These are phyloP conservation scores for Suillus brevipes DNA, from an alignment of 768 basidiomycete genomes.

Conservation along the genomic window DNA sequence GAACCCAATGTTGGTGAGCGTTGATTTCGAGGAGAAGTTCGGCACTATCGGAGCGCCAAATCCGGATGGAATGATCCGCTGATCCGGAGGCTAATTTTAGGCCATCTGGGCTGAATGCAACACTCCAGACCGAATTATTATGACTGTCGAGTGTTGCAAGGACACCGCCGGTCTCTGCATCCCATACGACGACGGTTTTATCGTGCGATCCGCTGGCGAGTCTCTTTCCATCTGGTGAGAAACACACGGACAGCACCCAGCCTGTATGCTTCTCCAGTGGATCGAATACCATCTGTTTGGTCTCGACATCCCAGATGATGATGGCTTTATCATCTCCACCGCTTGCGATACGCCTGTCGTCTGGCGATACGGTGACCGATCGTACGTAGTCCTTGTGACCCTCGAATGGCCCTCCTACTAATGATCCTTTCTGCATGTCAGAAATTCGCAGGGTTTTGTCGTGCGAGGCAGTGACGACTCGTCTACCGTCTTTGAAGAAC, in stretches of 20 bases:
- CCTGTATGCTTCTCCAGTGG: slow-evolving; percentile 19
- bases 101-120: slow-evolving; percentile 18
- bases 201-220: slow-evolving; percentile 13
- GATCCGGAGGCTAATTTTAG: slow-evolving; percentile 13
- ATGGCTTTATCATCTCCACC: slow-evolving; percentile 33
- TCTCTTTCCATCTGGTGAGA: slow-evolving; percentile 8
- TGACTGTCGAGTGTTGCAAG: slow-evolving; percentile 6
- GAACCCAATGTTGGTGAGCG: slow-evolving; percentile 17
- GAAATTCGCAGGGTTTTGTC: slow-evolving; percentile 32
- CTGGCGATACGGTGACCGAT: slow-evolving; percentile 34
- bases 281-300: slow-evolving; percentile 25
- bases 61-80: slow-evolving; percentile 6
- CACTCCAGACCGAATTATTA: background rate
- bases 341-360: slow-evolving; percentile 33
- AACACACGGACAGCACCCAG: slow-evolving; percentile 7
- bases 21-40: slow-evolving; percentile 1
- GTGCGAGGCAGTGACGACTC: slow-evolving; percentile 29
- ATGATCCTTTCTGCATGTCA: slow-evolving; percentile 21
- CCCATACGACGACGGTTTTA: slow-evolving; percentile 5
- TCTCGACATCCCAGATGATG: slow-evolving; percentile 32
- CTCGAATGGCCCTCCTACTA: slow-evolving; percentile 27
- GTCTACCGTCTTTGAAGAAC: slow-evolving; percentile 29
- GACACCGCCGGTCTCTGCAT: slow-evolving; percentile 5
- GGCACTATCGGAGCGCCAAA: slow-evolving; percentile 6
- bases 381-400: slow-evolving; percentile 31